phyloP scores from a whole-genome alignment of 1,284 basidiomycete genomes.

The Microbotryum lychnidis-dioicae region DNA sequence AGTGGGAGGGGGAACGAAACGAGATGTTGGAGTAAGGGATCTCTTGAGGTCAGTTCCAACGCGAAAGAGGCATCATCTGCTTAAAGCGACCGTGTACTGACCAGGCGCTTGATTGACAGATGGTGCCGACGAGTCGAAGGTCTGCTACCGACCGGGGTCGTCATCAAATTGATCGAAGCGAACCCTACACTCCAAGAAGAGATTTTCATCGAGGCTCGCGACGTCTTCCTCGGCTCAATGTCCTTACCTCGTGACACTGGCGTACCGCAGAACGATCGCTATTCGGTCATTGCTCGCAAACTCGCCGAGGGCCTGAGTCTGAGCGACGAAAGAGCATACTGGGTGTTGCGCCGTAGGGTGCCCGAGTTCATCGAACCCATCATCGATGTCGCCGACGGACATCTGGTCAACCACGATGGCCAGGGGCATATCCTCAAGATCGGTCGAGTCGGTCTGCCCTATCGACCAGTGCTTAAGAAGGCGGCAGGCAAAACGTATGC shows the following conservation, averaged over 20 bases:
- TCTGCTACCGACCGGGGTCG: slow-evolving; percentile 47
- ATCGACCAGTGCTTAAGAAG: slow-evolving; percentile 15
- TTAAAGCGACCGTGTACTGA: not conserved
- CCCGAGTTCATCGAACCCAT: slow-evolving; percentile 29
- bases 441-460: slow-evolving; percentile 33
- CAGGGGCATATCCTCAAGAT: slow-evolving; percentile 22
- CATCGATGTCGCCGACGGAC: slow-evolving; percentile 20
- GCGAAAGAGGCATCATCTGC: not conserved
- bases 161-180: slow-evolving; percentile 23
- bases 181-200: slow-evolving; percentile 79
- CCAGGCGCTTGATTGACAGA: slow-evolving; percentile 42
- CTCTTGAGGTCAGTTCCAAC: slow-evolving; percentile 47
- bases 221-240: slow-evolving; percentile 78
- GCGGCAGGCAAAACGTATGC: slow-evolving; percentile 60
- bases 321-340: slow-evolving; percentile 29
- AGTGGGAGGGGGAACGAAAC: slow-evolving; percentile 40
- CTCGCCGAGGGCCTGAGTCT: slow-evolving; percentile 25
- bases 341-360: slow-evolving; percentile 27
- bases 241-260: slow-evolving; percentile 29
- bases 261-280: slow-evolving; percentile 11
- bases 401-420: not conserved
- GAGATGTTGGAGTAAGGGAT: slow-evolving; percentile 67
- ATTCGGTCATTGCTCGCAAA: slow-evolving; percentile 11
- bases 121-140: slow-evolving; percentile 69
- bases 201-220: slow-evolving; percentile 78